Evolutionary conservation across 768 basidiomycete species (phyloP).

Genomic region (Lentinula lateritia): DNA sequence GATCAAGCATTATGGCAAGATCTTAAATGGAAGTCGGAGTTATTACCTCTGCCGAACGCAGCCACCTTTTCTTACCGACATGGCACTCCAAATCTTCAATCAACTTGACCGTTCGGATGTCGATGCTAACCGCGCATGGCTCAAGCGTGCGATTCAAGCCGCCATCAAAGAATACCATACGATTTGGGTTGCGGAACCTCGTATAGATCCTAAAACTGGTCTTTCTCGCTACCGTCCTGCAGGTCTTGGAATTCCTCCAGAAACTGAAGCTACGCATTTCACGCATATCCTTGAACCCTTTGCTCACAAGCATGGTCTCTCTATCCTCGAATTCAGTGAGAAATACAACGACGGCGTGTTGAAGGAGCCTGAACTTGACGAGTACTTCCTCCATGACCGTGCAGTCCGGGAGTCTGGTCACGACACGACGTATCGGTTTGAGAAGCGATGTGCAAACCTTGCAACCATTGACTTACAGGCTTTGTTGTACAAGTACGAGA

Average conservation of each 20-base stretch:
- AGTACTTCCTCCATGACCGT: constrained; percentile 96
- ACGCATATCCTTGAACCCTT: constrained; percentile 96
- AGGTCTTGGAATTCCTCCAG: constrained; percentile 93
- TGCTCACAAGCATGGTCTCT: constrained; percentile 87
- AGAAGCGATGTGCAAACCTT: constrained; percentile 95
- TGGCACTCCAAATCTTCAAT: constrained; percentile 97
- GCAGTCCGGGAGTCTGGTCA: constrained; percentile 95
- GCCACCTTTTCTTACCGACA: constrained; percentile 97
- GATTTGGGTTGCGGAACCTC: constrained; percentile 92
- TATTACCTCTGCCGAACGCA: constrained; percentile 95
- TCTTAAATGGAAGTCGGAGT: constrained; percentile 92
- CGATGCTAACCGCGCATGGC: constrained; percentile 80
- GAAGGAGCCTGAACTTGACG: constrained; percentile 85
- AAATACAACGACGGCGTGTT: constrained; percentile 85
- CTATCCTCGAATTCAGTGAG: constrained; percentile 94
- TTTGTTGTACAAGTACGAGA: constrained; percentile 96
- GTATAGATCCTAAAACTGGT: constrained; percentile 91
- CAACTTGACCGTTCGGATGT: constrained; percentile 85
- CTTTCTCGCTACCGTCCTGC: constrained; percentile 92
- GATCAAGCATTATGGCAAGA: constrained; percentile 96
- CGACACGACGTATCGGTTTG: constrained; percentile 95
- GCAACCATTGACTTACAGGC: constrained; percentile 96
- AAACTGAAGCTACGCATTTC: constrained; percentile 98
- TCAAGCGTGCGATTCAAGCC: constrained; percentile 93
- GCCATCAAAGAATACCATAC: constrained; percentile 99